Conservation (phyloP, 2,329 filamentous ascomycete genomes). For the Neonectria sp. region DNA sequence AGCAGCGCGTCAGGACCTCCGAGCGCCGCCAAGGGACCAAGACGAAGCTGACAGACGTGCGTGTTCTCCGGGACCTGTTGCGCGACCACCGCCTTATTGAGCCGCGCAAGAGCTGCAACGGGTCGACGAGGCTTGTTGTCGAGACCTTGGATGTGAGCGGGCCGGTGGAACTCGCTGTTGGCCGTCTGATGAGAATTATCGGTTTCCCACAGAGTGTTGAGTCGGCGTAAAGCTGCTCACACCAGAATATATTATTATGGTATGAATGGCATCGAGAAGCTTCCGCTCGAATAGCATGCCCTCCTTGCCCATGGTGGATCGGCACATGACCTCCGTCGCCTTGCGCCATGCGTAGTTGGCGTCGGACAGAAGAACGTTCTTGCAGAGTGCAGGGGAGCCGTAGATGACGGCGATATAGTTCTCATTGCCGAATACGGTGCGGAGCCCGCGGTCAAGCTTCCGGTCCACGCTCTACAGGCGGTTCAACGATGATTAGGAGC, state of each 20-base stretch:
- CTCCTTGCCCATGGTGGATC: too few relatives aligned
- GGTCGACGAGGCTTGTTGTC: conserved; percentile 5
- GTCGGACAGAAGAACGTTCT: too few relatives aligned
- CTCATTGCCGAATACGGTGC: too few relatives aligned
- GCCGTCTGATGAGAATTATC: background rate
- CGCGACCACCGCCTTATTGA: conserved; percentile 11
- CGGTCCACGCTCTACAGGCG: too few relatives aligned
- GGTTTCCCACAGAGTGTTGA: background rate
- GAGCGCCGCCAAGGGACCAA: conserved; percentile 17
- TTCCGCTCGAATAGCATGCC: too few relatives aligned
- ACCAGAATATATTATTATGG: background rate
- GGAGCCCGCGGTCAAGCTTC: too few relatives aligned
- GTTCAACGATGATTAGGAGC: too few relatives aligned
- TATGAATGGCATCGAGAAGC: too few relatives aligned
- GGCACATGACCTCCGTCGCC: too few relatives aligned
- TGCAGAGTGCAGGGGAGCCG: too few relatives aligned
- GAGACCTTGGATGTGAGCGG: conserved; percentile 28
- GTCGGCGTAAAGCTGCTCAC: background rate
- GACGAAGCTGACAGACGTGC: conserved; percentile 28
- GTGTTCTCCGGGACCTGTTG: conserved; percentile 8
- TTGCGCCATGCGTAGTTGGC: too few relatives aligned
- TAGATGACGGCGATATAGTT: too few relatives aligned
- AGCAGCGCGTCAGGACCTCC: conserved; percentile 20
- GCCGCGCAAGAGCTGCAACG: background rate
- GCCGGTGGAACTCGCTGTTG: background rate